These are phyloP conservation scores for Whalleya microplaca DNA, from an alignment of 2,329 filamentous ascomycete species.

Conservation along the genomic window DNA sequence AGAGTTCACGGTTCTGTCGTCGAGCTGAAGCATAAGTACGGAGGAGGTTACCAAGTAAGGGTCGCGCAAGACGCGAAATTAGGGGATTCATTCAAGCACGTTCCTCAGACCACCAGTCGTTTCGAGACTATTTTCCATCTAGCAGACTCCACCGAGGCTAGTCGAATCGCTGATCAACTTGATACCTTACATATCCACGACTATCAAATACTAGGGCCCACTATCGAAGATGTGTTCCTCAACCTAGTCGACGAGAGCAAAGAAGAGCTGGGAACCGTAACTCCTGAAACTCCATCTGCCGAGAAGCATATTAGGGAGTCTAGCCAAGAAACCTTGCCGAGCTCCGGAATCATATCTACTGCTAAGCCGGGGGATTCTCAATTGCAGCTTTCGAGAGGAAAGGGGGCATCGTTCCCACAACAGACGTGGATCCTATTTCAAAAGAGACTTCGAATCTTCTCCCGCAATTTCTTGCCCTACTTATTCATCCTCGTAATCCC, in stretches of 20 bases:
- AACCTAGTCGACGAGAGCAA: conserved; percentile 77
- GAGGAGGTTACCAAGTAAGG: conserved; percentile 80
- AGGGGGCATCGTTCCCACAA: conserved; percentile 55
- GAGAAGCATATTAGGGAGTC: not conserved
- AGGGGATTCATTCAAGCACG: conserved; percentile 53
- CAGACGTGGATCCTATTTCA: conserved; percentile 75
- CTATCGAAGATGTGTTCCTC: conserved; percentile 87
- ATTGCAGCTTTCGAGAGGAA: conserved; percentile 16
- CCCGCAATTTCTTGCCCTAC: conserved; percentile 76
- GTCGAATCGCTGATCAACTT: conserved; percentile 67
- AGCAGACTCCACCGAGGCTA: conserved; percentile 67
- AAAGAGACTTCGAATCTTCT: conserved; percentile 75
- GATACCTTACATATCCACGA: conserved; percentile 69
- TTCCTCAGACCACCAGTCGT: conserved; percentile 59
- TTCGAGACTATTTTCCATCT: conserved; percentile 74
- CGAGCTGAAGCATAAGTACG: conserved; percentile 76
- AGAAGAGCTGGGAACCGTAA: conserved; percentile 43
- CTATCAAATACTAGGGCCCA: conserved; percentile 84
- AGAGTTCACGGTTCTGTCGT: conserved; percentile 81
- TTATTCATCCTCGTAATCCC: conserved; percentile 73
- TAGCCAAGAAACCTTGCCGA: conserved; percentile 15
- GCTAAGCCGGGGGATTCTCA: too few species aligned
- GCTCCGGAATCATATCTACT: conserved; percentile 4
- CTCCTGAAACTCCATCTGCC: conserved; percentile 11
- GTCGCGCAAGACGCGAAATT: conserved; percentile 60